phyloP scores from a whole-genome alignment of 495 filamentous ascomycete genomes.

The Schizothecium vesticola region DNA sequence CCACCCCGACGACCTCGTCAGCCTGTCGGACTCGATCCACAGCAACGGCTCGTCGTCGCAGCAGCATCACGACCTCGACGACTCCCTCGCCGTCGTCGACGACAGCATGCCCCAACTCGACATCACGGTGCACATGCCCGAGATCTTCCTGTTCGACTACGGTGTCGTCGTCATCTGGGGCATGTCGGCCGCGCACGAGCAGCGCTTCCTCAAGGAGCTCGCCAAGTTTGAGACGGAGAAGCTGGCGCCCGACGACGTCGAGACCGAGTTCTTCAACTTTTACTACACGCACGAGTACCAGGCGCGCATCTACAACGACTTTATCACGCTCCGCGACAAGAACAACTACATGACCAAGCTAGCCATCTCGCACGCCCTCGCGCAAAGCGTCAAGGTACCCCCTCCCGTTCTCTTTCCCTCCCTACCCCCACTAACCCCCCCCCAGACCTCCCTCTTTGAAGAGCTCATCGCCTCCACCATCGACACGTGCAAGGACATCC shows the following conservation, averaged over 20 bases:
- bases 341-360: conserved; percentile 97
- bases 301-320: conserved; percentile 97
- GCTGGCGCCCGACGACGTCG: conserved; percentile 76
- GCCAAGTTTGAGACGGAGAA: conserved; percentile 94
- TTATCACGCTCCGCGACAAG: conserved; percentile 88
- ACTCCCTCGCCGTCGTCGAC: conserved; percentile 19
- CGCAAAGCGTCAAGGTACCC: conserved; percentile 82
- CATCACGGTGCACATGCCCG: conserved; percentile 77
- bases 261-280: conserved; percentile 97
- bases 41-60: conserved; percentile 18
- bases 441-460: conserved; percentile 91
- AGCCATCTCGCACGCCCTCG: conserved; percentile 89
- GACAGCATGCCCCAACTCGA: conserved; percentile 52
- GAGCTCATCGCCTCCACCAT: conserved; percentile 93
- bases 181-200: conserved; percentile 80
- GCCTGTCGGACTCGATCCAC: conserved; percentile 7
- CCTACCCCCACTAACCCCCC: conserved; percentile 9
- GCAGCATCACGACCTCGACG: neutral
- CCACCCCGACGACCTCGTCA: conserved; percentile 27
- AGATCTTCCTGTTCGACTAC: conserved; percentile 95
- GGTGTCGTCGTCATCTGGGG: conserved; percentile 99
- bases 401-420: neutral
- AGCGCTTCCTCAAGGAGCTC: conserved; percentile 84
- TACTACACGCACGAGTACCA: conserved; percentile 98
- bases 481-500: conserved; percentile 80